Percentiles rank a stretch among this genome's conserved stretches.
phyloP scores from a whole-genome alignment of 805 yeast species.

The Teunomyces kruisii region DNA sequence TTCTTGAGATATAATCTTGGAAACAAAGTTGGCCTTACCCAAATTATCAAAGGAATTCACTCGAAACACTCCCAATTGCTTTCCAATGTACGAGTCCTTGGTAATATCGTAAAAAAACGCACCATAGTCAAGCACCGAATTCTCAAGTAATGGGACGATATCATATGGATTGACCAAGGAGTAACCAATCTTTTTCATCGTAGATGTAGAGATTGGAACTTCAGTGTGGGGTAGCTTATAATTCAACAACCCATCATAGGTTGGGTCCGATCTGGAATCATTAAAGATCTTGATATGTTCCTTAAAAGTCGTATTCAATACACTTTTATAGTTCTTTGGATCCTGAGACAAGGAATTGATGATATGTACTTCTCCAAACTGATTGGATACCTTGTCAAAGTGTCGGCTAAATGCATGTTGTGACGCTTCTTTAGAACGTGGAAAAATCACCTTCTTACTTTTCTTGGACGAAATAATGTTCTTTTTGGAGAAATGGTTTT shows the following conservation, averaged over 20 bases:
- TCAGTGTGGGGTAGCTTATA: constrained; percentile 24
- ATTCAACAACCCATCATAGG: constrained; percentile 17
- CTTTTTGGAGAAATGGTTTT: constrained; percentile 38
- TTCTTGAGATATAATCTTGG: constrained; percentile 47
- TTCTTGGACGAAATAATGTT: constrained; percentile 27
- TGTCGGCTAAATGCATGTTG: constrained; percentile 52
- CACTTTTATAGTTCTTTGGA: constrained; percentile 43
- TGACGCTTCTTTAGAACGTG: constrained; percentile 54
- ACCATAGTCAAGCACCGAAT: constrained; percentile 43
- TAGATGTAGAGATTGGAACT: constrained; percentile 32
- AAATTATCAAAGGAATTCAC: constrained; percentile 51
- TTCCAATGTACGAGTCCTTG: constrained; percentile 37
- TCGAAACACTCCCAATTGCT: constrained; percentile 52
- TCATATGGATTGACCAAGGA: constrained; percentile 31
- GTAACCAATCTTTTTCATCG: constrained; percentile 37
- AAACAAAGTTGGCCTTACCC: constrained; percentile 49
- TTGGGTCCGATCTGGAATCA: constrained; percentile 18
- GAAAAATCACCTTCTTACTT: constrained; percentile 45
- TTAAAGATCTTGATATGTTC: constrained; percentile 36
- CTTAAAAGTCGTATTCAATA: constrained; percentile 39
- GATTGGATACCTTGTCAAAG: constrained; percentile 46
- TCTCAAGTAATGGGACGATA: constrained; percentile 26
- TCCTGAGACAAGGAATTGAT: constrained; percentile 49
- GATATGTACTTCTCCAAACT: constrained; percentile 50
- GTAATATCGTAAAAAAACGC: constrained; percentile 43